phyloP scores from a whole-genome alignment of 139 green algal species.

The Micractinium conductrix region DNA sequence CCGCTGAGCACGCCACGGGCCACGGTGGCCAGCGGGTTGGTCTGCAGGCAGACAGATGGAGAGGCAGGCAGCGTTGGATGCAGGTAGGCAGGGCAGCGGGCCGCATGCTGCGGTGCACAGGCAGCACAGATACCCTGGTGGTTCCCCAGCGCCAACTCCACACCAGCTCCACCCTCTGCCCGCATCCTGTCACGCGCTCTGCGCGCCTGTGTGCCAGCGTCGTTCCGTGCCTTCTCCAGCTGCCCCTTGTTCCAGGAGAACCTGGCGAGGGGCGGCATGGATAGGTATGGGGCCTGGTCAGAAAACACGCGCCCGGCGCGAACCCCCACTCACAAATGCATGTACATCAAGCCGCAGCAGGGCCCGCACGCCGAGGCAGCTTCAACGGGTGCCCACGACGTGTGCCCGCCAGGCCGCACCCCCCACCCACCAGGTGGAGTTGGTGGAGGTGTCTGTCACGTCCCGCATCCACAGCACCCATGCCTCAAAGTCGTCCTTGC shows the following conservation, averaged over 20 bases:
- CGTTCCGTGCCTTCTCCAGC: slow-evolving; percentile 59
- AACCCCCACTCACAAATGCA: too few species aligned
- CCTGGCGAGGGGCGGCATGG: too few species aligned
- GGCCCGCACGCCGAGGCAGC: too few species aligned
- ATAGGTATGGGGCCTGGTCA: too few species aligned
- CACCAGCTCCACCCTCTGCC: neutral
- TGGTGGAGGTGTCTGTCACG: slow-evolving; percentile 50
- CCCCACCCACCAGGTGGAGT: slow-evolving; percentile 48
- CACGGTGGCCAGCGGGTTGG: neutral
- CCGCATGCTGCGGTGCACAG: too few species aligned
- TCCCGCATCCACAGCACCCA: slow-evolving; percentile 64
- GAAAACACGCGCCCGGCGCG: too few species aligned
- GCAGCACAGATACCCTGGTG: too few species aligned
- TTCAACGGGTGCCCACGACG: too few species aligned
- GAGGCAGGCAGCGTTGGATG: neutral
- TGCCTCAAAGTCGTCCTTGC: slow-evolving; percentile 53
- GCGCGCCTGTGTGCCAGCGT: slow-evolving; percentile 36
- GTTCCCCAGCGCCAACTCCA: too few species aligned
- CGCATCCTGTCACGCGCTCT: too few species aligned
- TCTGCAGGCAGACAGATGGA: neutral
- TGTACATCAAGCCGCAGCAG: too few species aligned
- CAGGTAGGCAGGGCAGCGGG: too few species aligned
- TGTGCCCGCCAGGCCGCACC: neutral
- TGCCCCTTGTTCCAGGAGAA: slow-evolving; percentile 53
- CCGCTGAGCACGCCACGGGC: neutral